Evolutionary conservation across 2,329 filamentous ascomycete species (phyloP).

Genomic region (Epichloe uncinata): DNA sequence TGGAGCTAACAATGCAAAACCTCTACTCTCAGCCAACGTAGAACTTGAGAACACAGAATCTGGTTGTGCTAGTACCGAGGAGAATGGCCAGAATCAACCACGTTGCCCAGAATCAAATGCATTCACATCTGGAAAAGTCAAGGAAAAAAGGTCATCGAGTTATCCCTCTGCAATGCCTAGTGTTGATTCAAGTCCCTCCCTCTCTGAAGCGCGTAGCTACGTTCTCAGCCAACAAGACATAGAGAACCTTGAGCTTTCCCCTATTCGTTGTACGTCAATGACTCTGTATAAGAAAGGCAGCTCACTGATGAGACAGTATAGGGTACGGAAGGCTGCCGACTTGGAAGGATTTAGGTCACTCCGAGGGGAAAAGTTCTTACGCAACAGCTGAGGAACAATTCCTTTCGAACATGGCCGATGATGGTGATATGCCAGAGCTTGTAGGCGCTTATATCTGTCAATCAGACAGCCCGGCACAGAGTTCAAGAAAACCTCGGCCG

Average conservation of each 20-base stretch:
- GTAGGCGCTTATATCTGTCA: neutral
- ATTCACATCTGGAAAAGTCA: constrained; percentile 2
- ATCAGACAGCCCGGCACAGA: neutral
- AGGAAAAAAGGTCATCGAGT: constrained; percentile 18
- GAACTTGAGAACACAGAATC: neutral
- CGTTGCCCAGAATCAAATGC: neutral
- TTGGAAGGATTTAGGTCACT: constrained; percentile 8
- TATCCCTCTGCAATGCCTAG: constrained; percentile 22
- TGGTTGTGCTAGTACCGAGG: neutral
- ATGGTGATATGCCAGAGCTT: neutral
- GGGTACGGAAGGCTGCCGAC: constrained; percentile 13
- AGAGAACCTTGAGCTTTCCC: constrained; percentile 21
- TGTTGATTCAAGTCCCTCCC: constrained; percentile 19
- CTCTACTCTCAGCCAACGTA: neutral
- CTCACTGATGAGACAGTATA: constrained; percentile 4
- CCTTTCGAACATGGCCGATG: neutral
- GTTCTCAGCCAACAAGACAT: constrained; percentile 19
- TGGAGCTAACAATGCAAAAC: neutral
- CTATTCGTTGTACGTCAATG: constrained; percentile 19
- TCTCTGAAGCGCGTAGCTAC: constrained; percentile 15
- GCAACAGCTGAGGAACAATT: constrained; percentile 12
- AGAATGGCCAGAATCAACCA: neutral
- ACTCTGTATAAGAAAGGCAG: neutral
- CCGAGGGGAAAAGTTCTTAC: constrained; percentile 15
- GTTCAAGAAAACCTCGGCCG: neutral